Base-by-base conservation (phyloP, 371 early-diverging fungal species). In the Chytridium lagenaria region DNA sequence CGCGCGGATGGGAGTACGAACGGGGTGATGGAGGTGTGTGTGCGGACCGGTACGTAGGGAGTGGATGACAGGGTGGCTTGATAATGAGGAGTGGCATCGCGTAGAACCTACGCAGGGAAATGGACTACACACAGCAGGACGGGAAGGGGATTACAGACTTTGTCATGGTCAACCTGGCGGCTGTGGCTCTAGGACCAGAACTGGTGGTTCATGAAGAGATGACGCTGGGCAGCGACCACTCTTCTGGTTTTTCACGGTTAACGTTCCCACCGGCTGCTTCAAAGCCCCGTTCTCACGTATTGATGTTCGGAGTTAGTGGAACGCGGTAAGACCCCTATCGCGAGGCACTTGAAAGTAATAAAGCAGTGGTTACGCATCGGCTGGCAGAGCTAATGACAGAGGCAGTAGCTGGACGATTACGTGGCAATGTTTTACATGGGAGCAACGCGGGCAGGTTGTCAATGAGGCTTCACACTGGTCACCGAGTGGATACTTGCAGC, bases 91-190 rank as follows among this genome's bases (percentile, higher is more conserved):
- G 26, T 55, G 57, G 57, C 57, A 26, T 30, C 49, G 49, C 49
- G 15, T 15, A 15, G 57, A 55, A 30, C 57, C 57, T 7, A 30
- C 22, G 26, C 26, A 26, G 57, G 57, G 22, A 7, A 23, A 19
- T 55, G 57, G 57, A 55, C 57, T 26, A 55, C 57, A 7, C 57
- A 55, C 57, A 30, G 22, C 57, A 19, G 26, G 30, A 10, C 23
- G 57, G 57, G 22, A 19, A 5, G 26, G 10, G 57, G 26, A 55
- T 55, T 55, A 55, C 57, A 26, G 57, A 55, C 57, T 55, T 26
- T 30, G 26, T 55, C 57, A 26, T 55, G 22, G 30, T 30, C 57
- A 19, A 19, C 57, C 7, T 55, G 26, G 26, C 22, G 57, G 22
- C 57, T 5, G 26, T 30, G 10, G 26, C 22, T 10, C 57, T 55